These are phyloP conservation scores for Diaporthe vaccinii DNA, from an alignment of 2,329 filamentous ascomycete genomes.

Conservation along the genomic window DNA sequence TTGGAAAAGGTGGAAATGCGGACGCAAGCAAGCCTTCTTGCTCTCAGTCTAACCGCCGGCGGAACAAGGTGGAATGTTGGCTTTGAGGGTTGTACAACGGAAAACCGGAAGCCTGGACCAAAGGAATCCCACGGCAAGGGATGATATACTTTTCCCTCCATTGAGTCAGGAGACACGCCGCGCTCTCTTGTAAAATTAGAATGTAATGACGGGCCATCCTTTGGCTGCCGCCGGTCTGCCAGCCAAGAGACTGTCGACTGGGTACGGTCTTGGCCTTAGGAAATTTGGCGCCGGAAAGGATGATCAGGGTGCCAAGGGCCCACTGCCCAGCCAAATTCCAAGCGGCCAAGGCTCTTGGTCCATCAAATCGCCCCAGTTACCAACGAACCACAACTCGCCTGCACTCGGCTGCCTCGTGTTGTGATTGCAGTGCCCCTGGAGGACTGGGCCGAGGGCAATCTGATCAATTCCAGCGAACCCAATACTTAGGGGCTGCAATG, in stretches of 20 bases:
- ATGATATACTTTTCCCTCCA: constrained; percentile 18
- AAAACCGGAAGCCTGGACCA: not conserved
- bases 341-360: constrained; percentile 30
- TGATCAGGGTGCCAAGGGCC: constrained; percentile 32
- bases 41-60: constrained; percentile 17
- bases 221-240: constrained; percentile 21
- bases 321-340: constrained; percentile 30
- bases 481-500: constrained; percentile 18
- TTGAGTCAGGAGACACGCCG: constrained; percentile 27
- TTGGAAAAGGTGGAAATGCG: not conserved
- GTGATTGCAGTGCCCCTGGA: constrained; percentile 16
- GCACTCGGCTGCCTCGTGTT: constrained; percentile 28
- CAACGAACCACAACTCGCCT: constrained; percentile 19
- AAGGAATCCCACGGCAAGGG: constrained; percentile 24
- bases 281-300: constrained; percentile 29
- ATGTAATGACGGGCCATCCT: constrained; percentile 11
- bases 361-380: constrained; percentile 21
- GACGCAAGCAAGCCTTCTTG: constrained; percentile 14
- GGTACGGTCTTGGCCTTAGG: constrained; percentile 23
- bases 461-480: not conserved
- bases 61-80: constrained; percentile 23
- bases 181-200: constrained; percentile 36
- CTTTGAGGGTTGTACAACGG: constrained; percentile 25
- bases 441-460: constrained; percentile 18
- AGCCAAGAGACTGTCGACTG: constrained; percentile 33